Evolutionary conservation across 495 filamentous ascomycete species (phyloP).

Genomic region (Daldinia bambusicola): DNA sequence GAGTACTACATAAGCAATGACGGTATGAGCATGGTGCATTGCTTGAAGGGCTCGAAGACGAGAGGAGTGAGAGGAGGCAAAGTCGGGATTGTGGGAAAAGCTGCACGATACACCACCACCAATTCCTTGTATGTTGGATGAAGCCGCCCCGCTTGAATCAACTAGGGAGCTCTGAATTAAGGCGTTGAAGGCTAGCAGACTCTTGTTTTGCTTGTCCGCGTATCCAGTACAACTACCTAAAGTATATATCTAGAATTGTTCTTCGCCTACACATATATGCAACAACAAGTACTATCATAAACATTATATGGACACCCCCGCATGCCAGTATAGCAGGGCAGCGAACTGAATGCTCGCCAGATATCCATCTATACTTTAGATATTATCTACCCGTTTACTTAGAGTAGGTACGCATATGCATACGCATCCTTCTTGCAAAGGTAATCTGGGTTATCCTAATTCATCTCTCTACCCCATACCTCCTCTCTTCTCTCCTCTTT

Average conservation of each 20-base stretch:
- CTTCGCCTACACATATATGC: constrained; percentile 7
- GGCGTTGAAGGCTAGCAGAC: constrained; percentile 5
- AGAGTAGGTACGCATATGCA: too few relatives aligned
- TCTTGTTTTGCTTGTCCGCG: constrained; percentile 16
- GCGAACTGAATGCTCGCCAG: not conserved
- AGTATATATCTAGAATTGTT: constrained; percentile 35
- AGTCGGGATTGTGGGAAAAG: constrained; percentile 12
- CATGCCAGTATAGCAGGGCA: too few relatives aligned
- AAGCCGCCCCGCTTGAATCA: constrained; percentile 11
- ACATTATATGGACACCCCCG: not conserved
- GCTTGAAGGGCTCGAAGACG: not conserved
- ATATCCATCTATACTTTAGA: not conserved
- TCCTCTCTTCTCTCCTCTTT: not conserved
- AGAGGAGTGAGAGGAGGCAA: not conserved
- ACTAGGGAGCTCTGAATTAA: constrained; percentile 4
- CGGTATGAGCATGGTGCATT: not conserved
- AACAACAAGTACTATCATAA: not conserved
- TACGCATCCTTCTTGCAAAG: not conserved
- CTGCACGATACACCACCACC: constrained; percentile 18
- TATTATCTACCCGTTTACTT: constrained; percentile 1
- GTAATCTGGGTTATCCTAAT: not conserved
- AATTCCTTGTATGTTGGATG: constrained; percentile 33
- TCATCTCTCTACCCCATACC: not conserved
- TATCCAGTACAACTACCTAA: constrained; percentile 46
- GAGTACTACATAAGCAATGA: constrained; percentile 4